Evolutionary conservation across 2,329 filamentous ascomycete species (phyloP), one percentile per base, ranked within the genome.

Genomic region (Grosmannia serpens): DNA sequence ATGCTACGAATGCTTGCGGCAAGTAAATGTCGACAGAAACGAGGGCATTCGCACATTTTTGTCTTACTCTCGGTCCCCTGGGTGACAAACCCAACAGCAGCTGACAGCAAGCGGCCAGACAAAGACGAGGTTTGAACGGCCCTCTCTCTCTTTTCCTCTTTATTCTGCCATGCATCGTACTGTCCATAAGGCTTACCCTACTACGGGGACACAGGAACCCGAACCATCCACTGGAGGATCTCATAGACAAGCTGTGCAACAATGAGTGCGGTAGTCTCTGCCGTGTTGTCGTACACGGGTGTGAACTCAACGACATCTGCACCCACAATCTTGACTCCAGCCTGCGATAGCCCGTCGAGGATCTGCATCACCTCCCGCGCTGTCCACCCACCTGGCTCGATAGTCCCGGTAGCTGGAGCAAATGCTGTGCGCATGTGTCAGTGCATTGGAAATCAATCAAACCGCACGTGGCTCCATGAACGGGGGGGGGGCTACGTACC

Each of bases 221-320:
- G 22, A 4, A 55, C 11, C 53, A 55, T 44, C 53, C 53, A 55
- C 35, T 46, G 35, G 9, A 55, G 38, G 5, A 53, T 38, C 52
- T 53, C 52, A 26, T 41, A 53, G 29, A 53, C 33, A 5, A 41
- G 24, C n/a, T 53, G 31, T 4, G 53, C 24, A 8, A 55, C 35
- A 2, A 55, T 17, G 8, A 55, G 35, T 7, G 17, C 53, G 2
- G 89, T 94, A 29, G 81, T 84, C 72, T 92, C 88, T 3, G 82
- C 87, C 15, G 74, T 74, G n/a, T 85, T 85, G 71, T 92, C 89
- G 69, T 91, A 92, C 4, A 82, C 83, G 0, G 89, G 89, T 2
- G 85, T 81, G 7, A 92, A 88, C 72, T 92, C 88, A 3, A 92
- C 88, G 52, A 92, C 81, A 72, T 92, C 89, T 0, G 85, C 88